Conservation (phyloP, 2,329 filamentous ascomycete species). For the Aspergillus hiratsukae region DNA sequence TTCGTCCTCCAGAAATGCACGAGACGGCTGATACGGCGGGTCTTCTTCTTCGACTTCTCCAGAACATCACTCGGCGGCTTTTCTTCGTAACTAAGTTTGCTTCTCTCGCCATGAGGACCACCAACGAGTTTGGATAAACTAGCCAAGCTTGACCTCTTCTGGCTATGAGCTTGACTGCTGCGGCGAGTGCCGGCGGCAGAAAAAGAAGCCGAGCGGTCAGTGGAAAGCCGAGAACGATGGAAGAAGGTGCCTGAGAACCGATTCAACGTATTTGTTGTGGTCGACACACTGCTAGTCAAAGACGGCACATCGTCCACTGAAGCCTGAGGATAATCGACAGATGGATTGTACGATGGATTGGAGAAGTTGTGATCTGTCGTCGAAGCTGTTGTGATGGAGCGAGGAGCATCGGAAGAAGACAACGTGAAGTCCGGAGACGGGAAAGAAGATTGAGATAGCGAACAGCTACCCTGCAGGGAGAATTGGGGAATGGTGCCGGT, state of each 20-base stretch:
- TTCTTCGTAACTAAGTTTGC: conserved; percentile 43
- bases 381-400: conserved; percentile 38
- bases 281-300: conserved; percentile 47
- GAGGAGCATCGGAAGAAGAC: conserved; percentile 40
- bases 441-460: conserved; percentile 39
- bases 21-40: conserved; percentile 43
- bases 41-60: conserved; percentile 42
- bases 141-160: conserved; percentile 46
- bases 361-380: conserved; percentile 39
- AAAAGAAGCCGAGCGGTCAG: conserved; percentile 43
- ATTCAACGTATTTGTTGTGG: conserved; percentile 40
- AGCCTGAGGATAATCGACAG: conserved; percentile 36
- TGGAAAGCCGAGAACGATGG: conserved; percentile 37
- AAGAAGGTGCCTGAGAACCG: conserved; percentile 43
- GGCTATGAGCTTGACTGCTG: conserved; percentile 36
- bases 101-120: conserved; percentile 41
- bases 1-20: conserved; percentile 49
- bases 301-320: conserved; percentile 49
- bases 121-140: conserved; percentile 46
- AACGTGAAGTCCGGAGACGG: conserved; percentile 43
- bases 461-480: conserved; percentile 34
- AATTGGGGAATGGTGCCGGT: conserved; percentile 36
- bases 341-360: conserved; percentile 33
- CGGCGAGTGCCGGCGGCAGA: conserved; percentile 37
- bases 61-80: conserved; percentile 38